Evolutionary conservation across 73 alveolate genomes (phyloP), one percentile per base, ranked within the genome.

Genomic region (Paramecium pentaurelia): DNA sequence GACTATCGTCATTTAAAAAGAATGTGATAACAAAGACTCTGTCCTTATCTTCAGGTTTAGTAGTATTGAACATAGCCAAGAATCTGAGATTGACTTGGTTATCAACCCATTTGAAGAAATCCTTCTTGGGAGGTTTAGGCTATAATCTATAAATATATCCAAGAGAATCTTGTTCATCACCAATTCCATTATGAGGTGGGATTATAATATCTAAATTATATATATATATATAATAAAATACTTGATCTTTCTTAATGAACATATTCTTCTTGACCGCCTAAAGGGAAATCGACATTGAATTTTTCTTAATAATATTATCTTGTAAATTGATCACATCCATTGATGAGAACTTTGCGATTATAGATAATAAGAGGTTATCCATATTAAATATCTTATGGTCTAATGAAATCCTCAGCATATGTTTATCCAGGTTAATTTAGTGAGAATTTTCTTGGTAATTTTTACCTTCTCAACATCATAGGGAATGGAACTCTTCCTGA

Each of bases 111-210:
- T 98, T 98, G 95, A 96, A 95, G 97, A 96, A 98, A 93, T 98
- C 99, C 85, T 97, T 94, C 86, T 95, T 95, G 8, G 99, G 98
- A 49, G 98, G 95, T 80, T 96, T 90, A 34, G 98, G 98, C 42
- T 93, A 47, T 86, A 97, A 93, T 64, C 98, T 92, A 71, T 91
- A 95, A 30, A 97, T 96, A 77, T 98, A 96, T 27, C 99, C 98
- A 51, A 98, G 94, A 20, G 99, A 95, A 92, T 98, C 99, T 86
- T 96, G 97, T 96, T 98, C 99, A 86, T 95, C 96, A 40, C 99
- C 99, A 75, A 95, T 95, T 27, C 99, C 99, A 84, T 98, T 97
- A 85, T 98, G 97, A 40, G 99, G 99, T 11, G 99, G 99, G 60
- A 97, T 96, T 38, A 88, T 86, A 14, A 85, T 86, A 8, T 92